These are phyloP conservation scores for Stagonosporopsis tanaceti DNA, from an alignment of 2,329 filamentous ascomycete genomes.

Conservation along the genomic window DNA sequence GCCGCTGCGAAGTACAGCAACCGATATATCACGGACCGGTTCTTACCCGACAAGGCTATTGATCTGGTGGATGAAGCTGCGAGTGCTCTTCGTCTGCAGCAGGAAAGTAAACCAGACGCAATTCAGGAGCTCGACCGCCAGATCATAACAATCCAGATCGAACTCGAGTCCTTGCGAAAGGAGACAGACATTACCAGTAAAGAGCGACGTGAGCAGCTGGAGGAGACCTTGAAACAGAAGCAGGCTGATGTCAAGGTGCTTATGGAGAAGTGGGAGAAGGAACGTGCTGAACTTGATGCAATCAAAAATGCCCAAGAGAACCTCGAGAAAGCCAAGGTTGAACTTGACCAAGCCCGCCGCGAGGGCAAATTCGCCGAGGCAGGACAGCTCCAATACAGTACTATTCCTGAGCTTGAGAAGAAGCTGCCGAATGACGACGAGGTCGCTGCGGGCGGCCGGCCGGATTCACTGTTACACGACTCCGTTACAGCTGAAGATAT, in stretches of 20 bases:
- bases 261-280: slow-evolving; percentile 87
- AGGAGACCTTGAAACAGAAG: slow-evolving; percentile 76
- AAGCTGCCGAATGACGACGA: slow-evolving; percentile 79
- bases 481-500: slow-evolving; percentile 96
- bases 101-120: slow-evolving; percentile 95
- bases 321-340: slow-evolving; percentile 83
- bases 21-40: slow-evolving; percentile 95
- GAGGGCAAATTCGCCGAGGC: slow-evolving; percentile 88
- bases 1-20: slow-evolving; percentile 93
- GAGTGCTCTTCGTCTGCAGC: slow-evolving; percentile 86
- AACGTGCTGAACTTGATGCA: slow-evolving; percentile 82
- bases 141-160: slow-evolving; percentile 97
- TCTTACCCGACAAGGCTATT: slow-evolving; percentile 95
- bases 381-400: slow-evolving; percentile 88
- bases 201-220: slow-evolving; percentile 86
- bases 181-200: slow-evolving; percentile 90
- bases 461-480: slow-evolving; percentile 80
- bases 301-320: slow-evolving; percentile 89
- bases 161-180: slow-evolving; percentile 91
- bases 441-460: slow-evolving; percentile 31
- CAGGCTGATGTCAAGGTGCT: slow-evolving; percentile 79
- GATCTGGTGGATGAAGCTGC: slow-evolving; percentile 96
- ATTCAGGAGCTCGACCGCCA: slow-evolving; percentile 92
- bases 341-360: slow-evolving; percentile 86
- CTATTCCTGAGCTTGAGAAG: slow-evolving; percentile 81